Base-by-base conservation (phyloP, 345 rosid genomes). In the Alliaria petiolata region DNA sequence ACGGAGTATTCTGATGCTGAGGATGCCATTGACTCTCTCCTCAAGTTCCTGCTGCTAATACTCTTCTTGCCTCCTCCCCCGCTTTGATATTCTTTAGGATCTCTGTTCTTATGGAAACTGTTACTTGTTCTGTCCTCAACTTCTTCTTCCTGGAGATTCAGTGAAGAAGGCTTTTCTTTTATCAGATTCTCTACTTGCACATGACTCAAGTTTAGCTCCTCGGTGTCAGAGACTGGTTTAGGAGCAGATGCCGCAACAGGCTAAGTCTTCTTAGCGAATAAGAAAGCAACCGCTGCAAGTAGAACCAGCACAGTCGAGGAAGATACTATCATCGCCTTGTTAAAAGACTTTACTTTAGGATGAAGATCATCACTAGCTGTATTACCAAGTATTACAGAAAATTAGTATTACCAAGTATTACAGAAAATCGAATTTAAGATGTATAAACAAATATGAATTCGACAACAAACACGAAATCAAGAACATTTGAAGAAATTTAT, bases 1-100 rank as follows among this genome's bases (percentile, higher is more conserved):
- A 47, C 35, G 0, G 93, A 93, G 81, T 70, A 63, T 53, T 86
- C 97, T 44, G 90, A 86, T 72, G 89, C 91, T 20, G 93, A 88
- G 55, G 89, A 80, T 60, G 89, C 93, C 61, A 82, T 59, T 10
- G 93, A 87, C 70, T 87, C 95, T 34, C 67, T 49, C 59, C 93
- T 82, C 51, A 70, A 22, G 46, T 44, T 80, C 57, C 73, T 83
- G 77, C 63, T 69, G 77, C 12, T 10, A 10, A 3, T 43, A 28
- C 6, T 51, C 38, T 54, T 64, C 20, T 25, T 45, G 13, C 49
- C 16, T 15, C 15, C 75, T 25, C 12, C 75, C 8, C 6, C 8
- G 66, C 36, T 62, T 30, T 28, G 28, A 16, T 62, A 28, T 62
- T 44, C 28, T 42, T 53, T 70, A 71, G 25, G 83, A 76, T 49